Percentiles rank a stretch among this genome's conserved stretches.
phyloP scores from a whole-genome alignment of 257 asterid genomes.

The Solanum dulcamara region DNA sequence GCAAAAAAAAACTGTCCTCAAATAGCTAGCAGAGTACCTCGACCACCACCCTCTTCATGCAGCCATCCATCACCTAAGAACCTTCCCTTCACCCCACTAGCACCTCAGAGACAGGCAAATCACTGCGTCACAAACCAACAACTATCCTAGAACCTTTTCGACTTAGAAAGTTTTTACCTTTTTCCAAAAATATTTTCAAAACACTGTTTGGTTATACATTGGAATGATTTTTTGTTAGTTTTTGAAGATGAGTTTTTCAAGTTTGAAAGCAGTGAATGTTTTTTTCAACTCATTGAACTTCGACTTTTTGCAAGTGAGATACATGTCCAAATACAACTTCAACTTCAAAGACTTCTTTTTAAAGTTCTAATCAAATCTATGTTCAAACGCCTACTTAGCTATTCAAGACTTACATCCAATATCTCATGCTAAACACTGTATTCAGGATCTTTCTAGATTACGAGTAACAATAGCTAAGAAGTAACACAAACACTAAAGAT shows the following conservation, averaged over 20 bases:
- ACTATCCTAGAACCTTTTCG: background rate
- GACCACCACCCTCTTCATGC: background rate
- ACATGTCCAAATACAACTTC: background rate
- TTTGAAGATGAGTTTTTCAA: background rate
- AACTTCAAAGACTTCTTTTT: background rate
- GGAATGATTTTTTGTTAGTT: background rate
- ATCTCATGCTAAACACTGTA: background rate
- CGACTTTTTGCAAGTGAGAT: background rate
- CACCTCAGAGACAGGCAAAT: background rate
- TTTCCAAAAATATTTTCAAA: background rate
- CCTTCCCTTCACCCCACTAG: background rate
- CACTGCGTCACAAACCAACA: background rate
- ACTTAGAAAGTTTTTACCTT: background rate
- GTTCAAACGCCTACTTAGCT: background rate
- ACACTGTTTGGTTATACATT: background rate
- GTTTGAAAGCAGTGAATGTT: background rate
- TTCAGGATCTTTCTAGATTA: background rate
- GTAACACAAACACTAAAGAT: background rate
- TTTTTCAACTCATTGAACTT: background rate
- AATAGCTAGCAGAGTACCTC: background rate
- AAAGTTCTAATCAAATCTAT: background rate
- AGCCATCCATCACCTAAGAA: background rate
- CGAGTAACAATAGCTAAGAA: background rate
- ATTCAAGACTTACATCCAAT: background rate
- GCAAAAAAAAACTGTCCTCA: background rate